A percentile compares a stretch with the other conserved stretches of the same genome.
Conservation (phyloP, 1,139 yeast genomes). For the Hansenula sp. region DNA sequence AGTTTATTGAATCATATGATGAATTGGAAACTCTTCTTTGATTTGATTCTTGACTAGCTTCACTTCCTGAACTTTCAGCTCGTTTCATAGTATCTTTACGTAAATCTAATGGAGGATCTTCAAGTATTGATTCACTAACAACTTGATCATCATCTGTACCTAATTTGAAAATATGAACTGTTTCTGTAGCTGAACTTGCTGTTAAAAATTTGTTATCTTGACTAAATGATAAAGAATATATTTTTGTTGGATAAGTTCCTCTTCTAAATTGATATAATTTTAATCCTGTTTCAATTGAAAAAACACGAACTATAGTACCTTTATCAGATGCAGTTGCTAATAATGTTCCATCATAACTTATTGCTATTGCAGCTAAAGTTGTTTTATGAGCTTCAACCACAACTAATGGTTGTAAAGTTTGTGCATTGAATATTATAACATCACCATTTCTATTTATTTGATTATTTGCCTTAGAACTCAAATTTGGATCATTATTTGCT, state of each 20-base stretch:
- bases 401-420: conserved; percentile 74
- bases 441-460: conserved; percentile 58
- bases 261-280: conserved; percentile 87
- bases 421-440: conserved; percentile 78
- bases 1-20: conserved; percentile 28
- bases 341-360: conserved; percentile 76
- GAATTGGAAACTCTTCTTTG: conserved; percentile 26
- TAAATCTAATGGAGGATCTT: too few species aligned
- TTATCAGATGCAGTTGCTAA: conserved; percentile 94
- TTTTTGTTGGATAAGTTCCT: conserved; percentile 89
- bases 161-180: conserved; percentile 84
- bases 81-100: conserved; percentile 15
- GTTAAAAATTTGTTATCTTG: conserved; percentile 68
- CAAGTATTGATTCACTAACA: conserved; percentile 7
- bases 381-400: conserved; percentile 94
- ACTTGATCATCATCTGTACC: conserved; percentile 27
- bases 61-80: conserved; percentile 28
- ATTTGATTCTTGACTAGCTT: conserved; percentile 16
- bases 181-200: conserved; percentile 87
- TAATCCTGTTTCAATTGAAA: conserved; percentile 76
- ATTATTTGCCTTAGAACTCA: conserved; percentile 28
- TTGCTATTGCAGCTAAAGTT: conserved; percentile 69
- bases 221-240: conserved; percentile 81
- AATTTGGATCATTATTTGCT: conserved; percentile 4
- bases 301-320: conserved; percentile 89